phyloP scores from a whole-genome alignment of 2,329 filamentous ascomycete genomes.

The Claviceps spartinae region DNA sequence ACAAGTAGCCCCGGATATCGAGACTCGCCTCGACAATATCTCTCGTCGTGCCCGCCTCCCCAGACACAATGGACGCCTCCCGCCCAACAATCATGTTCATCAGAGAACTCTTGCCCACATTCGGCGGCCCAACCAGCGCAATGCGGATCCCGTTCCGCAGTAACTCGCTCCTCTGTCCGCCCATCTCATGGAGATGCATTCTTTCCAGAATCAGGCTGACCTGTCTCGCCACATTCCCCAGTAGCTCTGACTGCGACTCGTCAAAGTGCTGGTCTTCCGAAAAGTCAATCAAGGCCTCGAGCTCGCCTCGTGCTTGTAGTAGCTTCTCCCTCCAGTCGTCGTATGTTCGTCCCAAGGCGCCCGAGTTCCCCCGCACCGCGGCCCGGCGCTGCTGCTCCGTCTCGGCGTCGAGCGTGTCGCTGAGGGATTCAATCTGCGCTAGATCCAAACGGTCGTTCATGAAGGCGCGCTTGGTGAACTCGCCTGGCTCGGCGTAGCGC shows the following conservation, averaged over 20 bases:
- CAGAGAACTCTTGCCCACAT: constrained; percentile 87
- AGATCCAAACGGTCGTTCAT: constrained; percentile 74
- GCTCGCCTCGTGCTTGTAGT: constrained; percentile 70
- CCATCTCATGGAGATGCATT: constrained; percentile 57
- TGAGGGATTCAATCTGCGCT: constrained; percentile 61
- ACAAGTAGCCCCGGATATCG: constrained; percentile 80
- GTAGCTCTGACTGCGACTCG: constrained; percentile 61
- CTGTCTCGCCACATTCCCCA: constrained; percentile 53
- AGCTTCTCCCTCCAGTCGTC: constrained; percentile 69
- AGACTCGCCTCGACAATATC: constrained; percentile 88
- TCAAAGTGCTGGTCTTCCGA: constrained; percentile 96
- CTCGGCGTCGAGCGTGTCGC: constrained; percentile 51
- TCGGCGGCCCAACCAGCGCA: constrained; percentile 79
- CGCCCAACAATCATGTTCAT: constrained; percentile 82
- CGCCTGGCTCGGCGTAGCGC: constrained; percentile 84
- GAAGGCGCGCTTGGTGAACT: constrained; percentile 90
- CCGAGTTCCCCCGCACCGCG: constrained; percentile 65
- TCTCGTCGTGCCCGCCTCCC: constrained; percentile 82
- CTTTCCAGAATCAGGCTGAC: constrained; percentile 46
- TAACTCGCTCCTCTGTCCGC: constrained; percentile 70
- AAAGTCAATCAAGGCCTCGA: constrained; percentile 95
- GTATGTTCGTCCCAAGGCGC: constrained; percentile 59
- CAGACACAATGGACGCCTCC: constrained; percentile 89
- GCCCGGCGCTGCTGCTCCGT: constrained; percentile 89
- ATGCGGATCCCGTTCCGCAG: constrained; percentile 75